Percentiles rank a stretch among this genome's conserved stretches.
These are phyloP conservation scores for Phaseolus lunatus DNA, from an alignment of 306 rosid genomes.

Conservation along the genomic window DNA sequence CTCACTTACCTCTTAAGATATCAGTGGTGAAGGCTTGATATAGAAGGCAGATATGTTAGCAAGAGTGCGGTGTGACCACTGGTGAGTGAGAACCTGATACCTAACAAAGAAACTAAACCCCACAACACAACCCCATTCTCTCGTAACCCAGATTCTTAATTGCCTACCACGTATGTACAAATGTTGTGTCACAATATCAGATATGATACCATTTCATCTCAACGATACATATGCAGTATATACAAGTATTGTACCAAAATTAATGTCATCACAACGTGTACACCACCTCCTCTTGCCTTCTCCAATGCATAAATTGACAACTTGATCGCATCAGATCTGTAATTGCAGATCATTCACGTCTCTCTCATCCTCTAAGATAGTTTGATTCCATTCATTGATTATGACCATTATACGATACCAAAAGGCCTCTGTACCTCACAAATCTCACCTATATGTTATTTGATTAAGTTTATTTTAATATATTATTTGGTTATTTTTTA, in stretches of 20 bases:
- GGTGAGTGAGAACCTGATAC: conserved; percentile 3
- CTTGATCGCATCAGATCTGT: conserved; percentile 11
- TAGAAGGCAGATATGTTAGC: not conserved
- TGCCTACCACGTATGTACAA: no score
- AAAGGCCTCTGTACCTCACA: not conserved
- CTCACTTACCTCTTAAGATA: conserved; percentile 14
- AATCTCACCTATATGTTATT: not conserved
- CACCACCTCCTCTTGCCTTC: conserved; percentile 1
- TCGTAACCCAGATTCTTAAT: conserved; percentile 1
- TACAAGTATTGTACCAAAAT: not conserved
- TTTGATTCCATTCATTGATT: not conserved
- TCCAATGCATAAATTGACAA: not conserved
- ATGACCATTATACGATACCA: not conserved
- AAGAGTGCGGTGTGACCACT: conserved; percentile 24
- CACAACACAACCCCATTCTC: not conserved
- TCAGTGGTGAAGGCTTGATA: not conserved
- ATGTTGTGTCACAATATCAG: not conserved
- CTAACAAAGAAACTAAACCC: not conserved
- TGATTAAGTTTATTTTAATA: no score
- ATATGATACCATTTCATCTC: not conserved
- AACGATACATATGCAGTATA: not conserved
- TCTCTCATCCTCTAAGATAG: not conserved
- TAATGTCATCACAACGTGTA: not conserved
- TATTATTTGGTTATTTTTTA: no score
- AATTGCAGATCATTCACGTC: not conserved